Evolutionary conservation across 2,329 filamentous ascomycete species (phyloP), one percentile per base, ranked within the genome.

Genomic region (Cladosporium sp.): DNA sequence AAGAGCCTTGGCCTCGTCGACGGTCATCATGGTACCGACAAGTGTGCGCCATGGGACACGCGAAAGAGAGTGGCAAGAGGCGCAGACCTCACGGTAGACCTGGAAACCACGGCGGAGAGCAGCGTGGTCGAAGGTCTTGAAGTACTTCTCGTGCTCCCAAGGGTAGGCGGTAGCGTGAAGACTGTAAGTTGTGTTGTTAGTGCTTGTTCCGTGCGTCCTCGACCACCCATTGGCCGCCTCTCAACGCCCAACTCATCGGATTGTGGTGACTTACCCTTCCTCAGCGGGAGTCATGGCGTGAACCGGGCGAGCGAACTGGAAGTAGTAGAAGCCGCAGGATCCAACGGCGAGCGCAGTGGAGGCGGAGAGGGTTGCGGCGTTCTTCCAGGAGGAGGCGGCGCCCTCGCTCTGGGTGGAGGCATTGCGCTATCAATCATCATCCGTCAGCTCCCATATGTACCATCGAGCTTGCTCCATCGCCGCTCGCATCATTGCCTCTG

Each of bases 41-140:
- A 97, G 84, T 60, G 89, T 74, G 77, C 94, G 91, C 85, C 95
- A 99, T 61, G 94, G 93, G 61, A 99, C 86, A 82, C 94, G 90
- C 78, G 83, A 88, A 65, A 99, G 88, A 64, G 94, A 99, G 84
- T 99, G 94, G 86, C 94, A 99, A 70, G 91, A 91, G 63, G 92
- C 87, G 84, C 94, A 99, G 73, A 99, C 94, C 81, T 99, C 94
- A 69, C 88, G 91, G 84, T 99, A 99, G 74, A 99, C 94, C 81
- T 96, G 92, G 87, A 97, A 99, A 80, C 94, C 94, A 82, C 94
- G 92, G 77, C 94, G 94, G 67, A 99, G 92, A 90, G 92, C 88
- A 79, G 89, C 88, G 80, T 97, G 93, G 73, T 99, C 94, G 76
- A 93, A 99, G 69, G 94, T 97, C 85, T 96, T 97, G 78, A 86